Evolutionary conservation across 1,139 yeast genomes (phyloP).

Genomic region (Yueomyces sp.): DNA sequence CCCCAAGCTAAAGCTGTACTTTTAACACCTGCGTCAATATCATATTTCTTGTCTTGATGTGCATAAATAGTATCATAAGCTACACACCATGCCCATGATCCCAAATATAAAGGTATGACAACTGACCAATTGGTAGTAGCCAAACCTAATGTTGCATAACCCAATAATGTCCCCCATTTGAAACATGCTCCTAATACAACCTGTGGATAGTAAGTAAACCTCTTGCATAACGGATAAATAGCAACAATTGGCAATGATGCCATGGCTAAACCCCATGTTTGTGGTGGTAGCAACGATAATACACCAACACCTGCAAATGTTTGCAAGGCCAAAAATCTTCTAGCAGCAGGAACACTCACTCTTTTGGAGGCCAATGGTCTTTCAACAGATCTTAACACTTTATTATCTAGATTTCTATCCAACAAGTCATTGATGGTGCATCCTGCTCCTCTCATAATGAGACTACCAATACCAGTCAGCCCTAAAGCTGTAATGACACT

Average conservation of each 20-base stretch:
- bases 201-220: constrained; percentile 94
- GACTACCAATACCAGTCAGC: constrained; percentile 70
- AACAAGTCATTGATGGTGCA: constrained; percentile 87
- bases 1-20: constrained; percentile 96
- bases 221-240: constrained; percentile 82
- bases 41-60: constrained; percentile 89
- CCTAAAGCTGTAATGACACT: constrained; percentile 46
- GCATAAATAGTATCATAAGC: constrained; percentile 94
- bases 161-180: constrained; percentile 90
- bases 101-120: constrained; percentile 63
- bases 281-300: constrained; percentile 58
- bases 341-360: constrained; percentile 60
- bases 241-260: constrained; percentile 69
- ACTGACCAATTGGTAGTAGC: constrained; percentile 45
- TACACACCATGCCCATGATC: constrained; percentile 88
- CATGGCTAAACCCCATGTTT: constrained; percentile 76
- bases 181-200: constrained; percentile 69
- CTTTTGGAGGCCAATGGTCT: constrained; percentile 88
- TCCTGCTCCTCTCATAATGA: constrained; percentile 95
- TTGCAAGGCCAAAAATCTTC: constrained; percentile 58
- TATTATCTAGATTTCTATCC: constrained; percentile 70
- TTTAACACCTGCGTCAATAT: constrained; percentile 78
- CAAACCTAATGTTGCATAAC: constrained; percentile 93
- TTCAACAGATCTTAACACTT: constrained; percentile 77
- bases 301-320: constrained; percentile 67